phyloP scores from a whole-genome alignment of 495 filamentous ascomycete genomes.

The Podospora pseudoanserina region DNA sequence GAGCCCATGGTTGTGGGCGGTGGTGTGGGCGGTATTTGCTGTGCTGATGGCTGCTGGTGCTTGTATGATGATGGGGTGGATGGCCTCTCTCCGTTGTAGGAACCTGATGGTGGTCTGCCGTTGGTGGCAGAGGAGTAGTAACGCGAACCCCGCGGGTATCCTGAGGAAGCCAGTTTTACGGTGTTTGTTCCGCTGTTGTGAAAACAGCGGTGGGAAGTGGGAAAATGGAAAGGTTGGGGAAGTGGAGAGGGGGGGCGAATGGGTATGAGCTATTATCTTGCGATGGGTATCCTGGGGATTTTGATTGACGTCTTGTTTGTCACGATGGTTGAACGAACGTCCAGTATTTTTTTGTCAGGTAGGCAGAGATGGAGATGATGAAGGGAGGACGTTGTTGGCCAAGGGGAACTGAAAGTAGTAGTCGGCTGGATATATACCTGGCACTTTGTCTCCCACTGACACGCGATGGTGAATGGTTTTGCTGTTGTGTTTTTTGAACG shows the following conservation, averaged over 20 bases:
- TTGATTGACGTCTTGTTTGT: not conserved
- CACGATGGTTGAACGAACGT: not conserved
- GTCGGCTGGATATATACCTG: not conserved
- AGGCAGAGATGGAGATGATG: not conserved
- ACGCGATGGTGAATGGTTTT: not conserved
- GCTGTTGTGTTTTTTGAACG: constrained; percentile 11
- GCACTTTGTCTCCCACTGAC: not conserved
- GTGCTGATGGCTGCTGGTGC: not conserved
- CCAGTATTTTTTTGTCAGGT: not conserved
- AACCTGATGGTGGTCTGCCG: not conserved
- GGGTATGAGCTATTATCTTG: not conserved
- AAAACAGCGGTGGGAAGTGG: not conserved
- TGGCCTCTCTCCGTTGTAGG: not conserved
- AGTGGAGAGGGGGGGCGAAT: not conserved
- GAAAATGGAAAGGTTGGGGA: not conserved
- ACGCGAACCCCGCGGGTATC: not conserved
- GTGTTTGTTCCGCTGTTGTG: not conserved
- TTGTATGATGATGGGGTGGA: constrained; percentile 4
- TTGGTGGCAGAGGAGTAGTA: not conserved
- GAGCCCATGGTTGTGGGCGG: constrained; percentile 7
- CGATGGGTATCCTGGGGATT: not conserved
- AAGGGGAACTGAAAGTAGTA: not conserved
- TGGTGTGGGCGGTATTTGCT: not conserved
- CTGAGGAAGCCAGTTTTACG: constrained; percentile 8
- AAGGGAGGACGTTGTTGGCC: not conserved